Base-by-base conservation (phyloP, 441 rosid species). In the Euphorbia corollata region DNA sequence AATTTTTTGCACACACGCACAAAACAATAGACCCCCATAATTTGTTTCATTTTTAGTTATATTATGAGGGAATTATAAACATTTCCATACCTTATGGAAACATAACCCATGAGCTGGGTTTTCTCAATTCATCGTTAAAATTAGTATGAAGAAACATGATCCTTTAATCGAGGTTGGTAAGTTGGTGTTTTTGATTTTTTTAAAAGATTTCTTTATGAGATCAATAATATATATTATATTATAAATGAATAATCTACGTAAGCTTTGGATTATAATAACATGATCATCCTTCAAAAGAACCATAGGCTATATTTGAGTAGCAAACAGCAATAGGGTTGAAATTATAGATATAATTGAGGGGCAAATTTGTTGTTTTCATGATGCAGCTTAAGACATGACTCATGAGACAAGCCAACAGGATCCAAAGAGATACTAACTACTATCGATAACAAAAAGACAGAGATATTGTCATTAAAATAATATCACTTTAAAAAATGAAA, bases 401-500 rank as follows among this genome's bases (percentile, higher is more conserved):
- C 5, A 56, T 5, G 19, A 57, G 65, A 23, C 65, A 71, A 38
- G 59, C 11, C 32, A 63, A 73, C 55, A 68, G 72, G 68, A 73
- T 73, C 72, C 72, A 63, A 73, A 68, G 68, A 68, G 71, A 67
- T 43, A 5, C 27, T 59, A 15, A 27, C 72, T 30, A 16, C 10
- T 68, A 63, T 50, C 61, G 20, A 63, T 47, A 22, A 50, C 45
- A 18, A 68, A 43, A 50, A 67, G 70, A 65, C 70, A 68, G 64
- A 68, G 64, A 45, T 18, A 18, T 18, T 34, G 50, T 51, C 10
- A 70, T 65, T 69, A 70, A 45, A 51, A 2, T 16, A 15, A 48
- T 51, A 78, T 67, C 53, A 36, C 65, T 34, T 65, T 55, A 54
- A 68, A 47, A 70, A 68, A 64, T 61, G 77, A 64, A 50, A 55